Evolutionary conservation across 2,329 filamentous ascomycete species (phyloP).

Genomic region (Beauveria asiatica): DNA sequence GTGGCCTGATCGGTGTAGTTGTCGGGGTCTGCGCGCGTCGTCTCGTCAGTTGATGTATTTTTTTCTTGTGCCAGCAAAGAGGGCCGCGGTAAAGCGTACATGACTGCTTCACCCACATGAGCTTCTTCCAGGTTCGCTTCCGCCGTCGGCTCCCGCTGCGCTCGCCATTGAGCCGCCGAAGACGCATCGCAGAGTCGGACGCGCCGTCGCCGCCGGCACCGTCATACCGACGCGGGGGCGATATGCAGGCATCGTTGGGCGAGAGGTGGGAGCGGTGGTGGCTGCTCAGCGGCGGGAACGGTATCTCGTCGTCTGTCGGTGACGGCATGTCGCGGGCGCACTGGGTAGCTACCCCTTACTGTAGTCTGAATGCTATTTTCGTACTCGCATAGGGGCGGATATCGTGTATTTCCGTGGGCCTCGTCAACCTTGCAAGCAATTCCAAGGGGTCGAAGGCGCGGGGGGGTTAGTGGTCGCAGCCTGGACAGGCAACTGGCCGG

Average conservation of each 20-base stretch:
- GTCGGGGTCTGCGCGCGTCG: constrained; percentile 62
- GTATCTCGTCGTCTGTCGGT: constrained; percentile 30
- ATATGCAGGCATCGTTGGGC: constrained; percentile 75
- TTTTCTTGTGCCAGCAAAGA: not conserved
- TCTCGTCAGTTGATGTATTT: not conserved
- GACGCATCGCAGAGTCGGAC: constrained; percentile 24
- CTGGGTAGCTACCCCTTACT: not conserved
- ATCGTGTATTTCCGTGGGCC: not conserved
- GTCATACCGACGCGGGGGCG: constrained; percentile 48
- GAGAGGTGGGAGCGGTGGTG: constrained; percentile 57
- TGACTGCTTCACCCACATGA: constrained; percentile 95
- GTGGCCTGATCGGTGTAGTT: constrained; percentile 98
- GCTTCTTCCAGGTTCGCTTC: constrained; percentile 81
- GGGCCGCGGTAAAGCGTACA: constrained; percentile 46
- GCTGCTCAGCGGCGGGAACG: constrained; percentile 25
- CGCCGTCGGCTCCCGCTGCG: constrained; percentile 59
- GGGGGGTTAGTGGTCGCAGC: not conserved
- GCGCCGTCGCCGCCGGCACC: constrained; percentile 29
- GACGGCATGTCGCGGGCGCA: constrained; percentile 23
- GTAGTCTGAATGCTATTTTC: too few species aligned
- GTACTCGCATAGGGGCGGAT: not conserved
- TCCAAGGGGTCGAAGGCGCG: not conserved
- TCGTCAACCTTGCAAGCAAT: not conserved
- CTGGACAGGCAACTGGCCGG: not conserved
- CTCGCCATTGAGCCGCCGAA: constrained; percentile 40